Conservation (phyloP, 1,284 basidiomycete species). For the Cryptococcus deneoformans region DNA sequence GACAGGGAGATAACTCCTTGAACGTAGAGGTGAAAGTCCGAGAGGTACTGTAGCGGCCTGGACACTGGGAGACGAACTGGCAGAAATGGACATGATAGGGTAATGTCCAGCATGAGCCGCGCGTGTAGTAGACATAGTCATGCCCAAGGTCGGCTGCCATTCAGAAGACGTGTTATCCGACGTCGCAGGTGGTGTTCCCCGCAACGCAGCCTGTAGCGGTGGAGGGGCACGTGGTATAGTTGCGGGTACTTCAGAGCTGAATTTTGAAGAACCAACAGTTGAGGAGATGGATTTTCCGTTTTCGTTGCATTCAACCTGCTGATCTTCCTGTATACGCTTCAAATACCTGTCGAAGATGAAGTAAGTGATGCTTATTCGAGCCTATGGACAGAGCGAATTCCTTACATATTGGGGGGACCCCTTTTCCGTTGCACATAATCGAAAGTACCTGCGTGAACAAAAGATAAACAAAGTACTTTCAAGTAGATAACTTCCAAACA, state of each 20-base stretch:
- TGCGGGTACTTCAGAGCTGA: not conserved
- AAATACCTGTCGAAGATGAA: constrained; percentile 19
- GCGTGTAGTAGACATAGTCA: not conserved
- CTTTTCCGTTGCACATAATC: constrained; percentile 89
- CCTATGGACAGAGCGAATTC: constrained; percentile 8
- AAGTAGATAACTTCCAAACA: constrained; percentile 12
- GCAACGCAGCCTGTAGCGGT: not conserved
- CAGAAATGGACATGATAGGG: too few relatives aligned
- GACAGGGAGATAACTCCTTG: not conserved
- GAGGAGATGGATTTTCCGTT: not conserved
- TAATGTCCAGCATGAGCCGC: not conserved
- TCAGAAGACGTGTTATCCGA: not conserved
- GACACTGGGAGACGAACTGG: too few relatives aligned
- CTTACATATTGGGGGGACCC: constrained; percentile 82
- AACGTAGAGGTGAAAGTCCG: not conserved
- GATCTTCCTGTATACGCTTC: constrained; percentile 12
- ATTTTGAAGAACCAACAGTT: not conserved
- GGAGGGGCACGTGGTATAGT: not conserved
- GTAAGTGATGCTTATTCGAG: not conserved
- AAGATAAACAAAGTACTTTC: too few relatives aligned
- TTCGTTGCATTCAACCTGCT: not conserved
- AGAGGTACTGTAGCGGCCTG: too few relatives aligned
- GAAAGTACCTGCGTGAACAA: constrained; percentile 57
- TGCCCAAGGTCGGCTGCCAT: not conserved
- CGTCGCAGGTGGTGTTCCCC: too few relatives aligned